A percentile compares a stretch with the other conserved stretches of the same genome.
Evolutionary conservation across 352 stramenopile species (phyloP).

Genomic region (Globisporangium abappressorium): DNA sequence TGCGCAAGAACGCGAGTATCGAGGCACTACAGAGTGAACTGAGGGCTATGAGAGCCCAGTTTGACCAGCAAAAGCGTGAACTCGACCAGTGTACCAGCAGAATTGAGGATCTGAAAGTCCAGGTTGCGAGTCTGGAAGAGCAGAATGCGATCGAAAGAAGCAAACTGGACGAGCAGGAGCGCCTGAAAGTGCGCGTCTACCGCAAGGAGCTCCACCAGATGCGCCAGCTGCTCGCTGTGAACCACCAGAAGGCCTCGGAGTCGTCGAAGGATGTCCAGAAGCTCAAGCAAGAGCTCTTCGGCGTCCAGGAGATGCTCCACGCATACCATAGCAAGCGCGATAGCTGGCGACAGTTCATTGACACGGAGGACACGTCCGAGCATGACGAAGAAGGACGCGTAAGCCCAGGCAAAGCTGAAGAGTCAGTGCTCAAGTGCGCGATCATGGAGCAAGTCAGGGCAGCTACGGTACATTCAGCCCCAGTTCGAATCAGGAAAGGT

Average conservation of each 20-base stretch:
- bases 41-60: slow-evolving; percentile 12
- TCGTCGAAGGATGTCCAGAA: slow-evolving; percentile 48
- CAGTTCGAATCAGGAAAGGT: background rate
- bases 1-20: slow-evolving; percentile 29
- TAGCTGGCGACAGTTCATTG: slow-evolving; percentile 2
- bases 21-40: slow-evolving; percentile 28
- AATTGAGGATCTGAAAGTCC: slow-evolving; percentile 17
- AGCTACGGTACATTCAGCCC: background rate
- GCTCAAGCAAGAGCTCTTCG: slow-evolving; percentile 46
- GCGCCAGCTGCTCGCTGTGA: slow-evolving; percentile 44
- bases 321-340: slow-evolving; percentile 23
- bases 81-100: slow-evolving; percentile 11
- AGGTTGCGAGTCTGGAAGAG: background rate
- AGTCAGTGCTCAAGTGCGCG: slow-evolving; percentile 31
- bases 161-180: slow-evolving; percentile 20
- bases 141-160: background rate
- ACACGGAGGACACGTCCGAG: slow-evolving; percentile 8
- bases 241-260: slow-evolving; percentile 39
- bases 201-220: slow-evolving; percentile 40
- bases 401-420: slow-evolving; percentile 21
- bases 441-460: slow-evolving; percentile 46
- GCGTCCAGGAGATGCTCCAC: slow-evolving; percentile 44
- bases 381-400: slow-evolving; percentile 11
- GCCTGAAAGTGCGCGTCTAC: slow-evolving; percentile 16
- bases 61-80: slow-evolving; percentile 21